Base-by-base conservation (phyloP, 2,329 filamentous ascomycete species). In the Onygenales sp. region DNA sequence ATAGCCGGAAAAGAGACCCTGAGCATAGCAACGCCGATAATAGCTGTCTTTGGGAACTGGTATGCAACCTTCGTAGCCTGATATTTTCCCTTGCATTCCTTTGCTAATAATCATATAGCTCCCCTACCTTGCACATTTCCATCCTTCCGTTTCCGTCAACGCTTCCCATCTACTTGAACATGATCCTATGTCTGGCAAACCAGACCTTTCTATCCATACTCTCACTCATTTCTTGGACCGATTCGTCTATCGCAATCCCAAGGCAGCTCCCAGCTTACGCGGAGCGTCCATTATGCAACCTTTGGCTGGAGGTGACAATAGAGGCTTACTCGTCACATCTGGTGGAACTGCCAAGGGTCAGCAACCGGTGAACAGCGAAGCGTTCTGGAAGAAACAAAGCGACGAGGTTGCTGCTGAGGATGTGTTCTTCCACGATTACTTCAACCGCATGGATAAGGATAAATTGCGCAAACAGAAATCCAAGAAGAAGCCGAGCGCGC, bases 371-470 rank as follows among this genome's bases (percentile, higher is more conserved):
- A 98, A 98, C 71, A 86, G 86, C 1, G 87, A 94, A 57, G 77
- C 82, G 2, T 98, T 98, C 77, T 95, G 90, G 88, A 85, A 85
- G 63, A 89, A 88, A 80, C 91, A 89, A 73, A 78, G 81, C n/a
- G 85, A 89, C 58, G 85, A 97, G 52, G 86, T 98, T 44, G 84
- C 87, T 2, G 88, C 84, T 0, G 91, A 98, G 59, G 93, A 98
- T 66, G 87, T 90, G 40, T 98, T 98, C 81, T 98, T 98, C 81
- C 93, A 98, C 70, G 85, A 89, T 60, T 98, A 98, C 80, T 98
- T 98, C 72, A 85, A 82, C 56, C 81, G 85, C 57, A 72, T 87
- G 52, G 83, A 83, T 57, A 89, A 84, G 69, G 80, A 76, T 60
- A 77, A 78, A 63, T 67, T 67, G 56, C 78, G 76, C 62, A 77